phyloP scores from a whole-genome alignment of 352 stramenopile genomes.

The Aphanomyces euteiches region DNA sequence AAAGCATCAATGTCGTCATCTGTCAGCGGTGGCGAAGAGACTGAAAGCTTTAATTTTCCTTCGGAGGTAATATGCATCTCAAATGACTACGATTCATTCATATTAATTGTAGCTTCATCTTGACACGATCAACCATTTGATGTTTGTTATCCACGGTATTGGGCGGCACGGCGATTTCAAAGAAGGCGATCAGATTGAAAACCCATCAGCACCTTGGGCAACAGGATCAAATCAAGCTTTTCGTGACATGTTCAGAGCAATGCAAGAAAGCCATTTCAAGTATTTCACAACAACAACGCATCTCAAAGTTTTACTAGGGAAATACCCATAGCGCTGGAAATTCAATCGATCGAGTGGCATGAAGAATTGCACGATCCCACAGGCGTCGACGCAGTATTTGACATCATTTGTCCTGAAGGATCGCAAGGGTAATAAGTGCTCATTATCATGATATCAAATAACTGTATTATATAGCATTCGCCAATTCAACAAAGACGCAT shows the following conservation, averaged over 20 bases:
- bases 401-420: slow-evolving; percentile 79
- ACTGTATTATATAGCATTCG: slow-evolving; percentile 55
- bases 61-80: slow-evolving; percentile 44
- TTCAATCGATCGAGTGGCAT: slow-evolving; percentile 89
- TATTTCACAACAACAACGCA: background rate
- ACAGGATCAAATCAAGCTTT: slow-evolving; percentile 71
- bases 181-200: slow-evolving; percentile 71
- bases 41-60: slow-evolving; percentile 44
- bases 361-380: slow-evolving; percentile 85
- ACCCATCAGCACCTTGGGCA: slow-evolving; percentile 52
- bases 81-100: background rate
- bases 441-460: slow-evolving; percentile 20
- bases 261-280: slow-evolving; percentile 73
- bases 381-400: slow-evolving; percentile 78
- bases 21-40: slow-evolving; percentile 57
- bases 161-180: slow-evolving; percentile 83
- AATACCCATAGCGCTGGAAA: slow-evolving; percentile 62
- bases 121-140: slow-evolving; percentile 70
- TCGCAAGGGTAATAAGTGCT: slow-evolving; percentile 45
- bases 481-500: slow-evolving; percentile 92
- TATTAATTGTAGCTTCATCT: slow-evolving; percentile 51
- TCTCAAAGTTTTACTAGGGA: slow-evolving; percentile 12
- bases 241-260: slow-evolving; percentile 64
- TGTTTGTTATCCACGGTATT: slow-evolving; percentile 86
- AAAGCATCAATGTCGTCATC: slow-evolving; percentile 37